Evolutionary conservation across 2,329 filamentous ascomycete species (phyloP), one percentile per base, ranked within the genome.

Genomic region (Aureobasidium leucospermi): DNA sequence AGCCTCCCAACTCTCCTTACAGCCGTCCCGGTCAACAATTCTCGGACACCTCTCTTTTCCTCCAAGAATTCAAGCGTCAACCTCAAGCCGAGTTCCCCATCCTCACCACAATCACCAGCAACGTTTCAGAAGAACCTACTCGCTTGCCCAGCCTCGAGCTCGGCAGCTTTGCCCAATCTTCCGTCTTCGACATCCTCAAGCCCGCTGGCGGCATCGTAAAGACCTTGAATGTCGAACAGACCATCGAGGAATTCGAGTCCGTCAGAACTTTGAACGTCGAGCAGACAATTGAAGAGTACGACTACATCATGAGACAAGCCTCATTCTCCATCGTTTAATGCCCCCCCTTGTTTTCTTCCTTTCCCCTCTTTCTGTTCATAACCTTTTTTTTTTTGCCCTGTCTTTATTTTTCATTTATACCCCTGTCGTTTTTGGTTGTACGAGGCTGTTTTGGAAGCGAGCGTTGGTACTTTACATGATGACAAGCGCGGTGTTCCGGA

Each of bases 151-250:
- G 52, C 41, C 52, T 56, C 13, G 52, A 56, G 16, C 31, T 56
- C 5, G 52, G 52, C 13, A 45, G 31, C 16, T 56, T 56, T 38
- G 39, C 52, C 8, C 52, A 56, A 15, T 45, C 39, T 6, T 45
- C 41, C 5, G 52, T 56, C 41, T 46, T 56, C 15, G 52, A 56
- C 41, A 46, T 56, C 8, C 52, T 56, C 52, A 56, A 56, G 13
- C 52, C 52, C 29, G 52, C 52, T 8, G 52, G 52, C 41, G 52
- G n/a, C 41, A 56, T 56, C 8, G 41, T 56, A 16, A 45, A 45
- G 52, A 56, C 52, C 4, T 46, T 45, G 29, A 10, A 46, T 16
- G 39, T 56, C 41, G 41, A 56, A 31, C 52, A 56, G 32, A 46
- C 41, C 6, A 41, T 56, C 16, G 52, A 56, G 10, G 41, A 46